Conservation (phyloP, 2,329 filamentous ascomycete genomes). For the Apiospora aurea region DNA sequence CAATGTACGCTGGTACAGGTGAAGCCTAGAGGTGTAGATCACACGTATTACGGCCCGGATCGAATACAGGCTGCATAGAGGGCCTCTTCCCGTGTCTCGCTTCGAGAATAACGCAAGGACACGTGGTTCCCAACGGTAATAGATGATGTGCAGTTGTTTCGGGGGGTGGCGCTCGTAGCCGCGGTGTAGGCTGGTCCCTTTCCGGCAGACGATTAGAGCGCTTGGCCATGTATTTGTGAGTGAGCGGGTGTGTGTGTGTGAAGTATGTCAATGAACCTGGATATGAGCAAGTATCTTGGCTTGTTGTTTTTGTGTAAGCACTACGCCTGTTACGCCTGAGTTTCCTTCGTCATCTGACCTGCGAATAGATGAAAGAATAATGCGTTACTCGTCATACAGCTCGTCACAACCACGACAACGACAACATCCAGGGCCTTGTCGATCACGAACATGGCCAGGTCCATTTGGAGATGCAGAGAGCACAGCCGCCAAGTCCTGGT, state of each 20-base stretch:
- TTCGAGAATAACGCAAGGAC: neutral
- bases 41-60: neutral
- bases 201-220: neutral
- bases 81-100: neutral
- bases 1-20: neutral
- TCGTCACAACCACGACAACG: neutral
- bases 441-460: neutral
- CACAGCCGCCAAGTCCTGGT: no score
- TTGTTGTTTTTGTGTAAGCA: neutral
- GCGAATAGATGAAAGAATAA: neutral
- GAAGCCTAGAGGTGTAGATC: neutral
- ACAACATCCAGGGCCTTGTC: neutral
- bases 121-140: constrained; percentile 9
- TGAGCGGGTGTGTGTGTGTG: neutral
- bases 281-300: neutral
- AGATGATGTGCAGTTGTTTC: neutral
- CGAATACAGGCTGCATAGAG: constrained; percentile 10
- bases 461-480: neutral
- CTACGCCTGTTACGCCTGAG: neutral
- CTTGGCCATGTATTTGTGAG: neutral
- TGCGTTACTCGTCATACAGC: neutral
- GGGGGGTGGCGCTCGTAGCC: neutral
- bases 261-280: neutral
- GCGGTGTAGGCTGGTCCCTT: neutral
- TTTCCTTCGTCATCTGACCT: neutral